These are phyloP conservation scores for Aspergillus neotritici DNA, from an alignment of 2,329 filamentous ascomycete species.

Conservation along the genomic window DNA sequence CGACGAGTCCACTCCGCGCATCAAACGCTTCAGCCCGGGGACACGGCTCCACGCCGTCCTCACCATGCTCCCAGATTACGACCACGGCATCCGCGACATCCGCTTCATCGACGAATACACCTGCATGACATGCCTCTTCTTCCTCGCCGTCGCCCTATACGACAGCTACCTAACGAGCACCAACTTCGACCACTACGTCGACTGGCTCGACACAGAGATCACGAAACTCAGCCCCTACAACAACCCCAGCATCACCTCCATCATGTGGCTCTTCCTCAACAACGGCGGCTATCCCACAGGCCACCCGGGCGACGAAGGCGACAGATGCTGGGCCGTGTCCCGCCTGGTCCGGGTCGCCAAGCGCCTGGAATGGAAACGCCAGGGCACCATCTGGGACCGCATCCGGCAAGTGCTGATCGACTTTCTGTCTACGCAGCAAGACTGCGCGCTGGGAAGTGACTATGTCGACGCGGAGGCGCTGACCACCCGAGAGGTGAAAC, in stretches of 20 bases:
- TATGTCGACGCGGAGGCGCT: constrained; percentile 17
- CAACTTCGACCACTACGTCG: constrained; percentile 24
- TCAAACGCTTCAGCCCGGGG: constrained; percentile 17
- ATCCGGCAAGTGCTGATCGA: constrained; percentile 21
- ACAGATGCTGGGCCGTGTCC: constrained; percentile 29
- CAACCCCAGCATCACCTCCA: constrained; percentile 25
- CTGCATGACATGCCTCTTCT: constrained; percentile 28
- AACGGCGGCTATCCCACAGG: constrained; percentile 23
- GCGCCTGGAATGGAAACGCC: constrained; percentile 26
- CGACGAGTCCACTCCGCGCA: constrained; percentile 2
- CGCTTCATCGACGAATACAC: constrained; percentile 31
- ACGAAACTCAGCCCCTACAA: constrained; percentile 18
- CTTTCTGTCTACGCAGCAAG: constrained; percentile 24
- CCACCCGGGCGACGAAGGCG: constrained; percentile 19
- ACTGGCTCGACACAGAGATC: constrained; percentile 24
- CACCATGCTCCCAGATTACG: constrained; percentile 27
- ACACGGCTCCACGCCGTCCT: constrained; percentile 24
- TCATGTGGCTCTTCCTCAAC: constrained; percentile 28
- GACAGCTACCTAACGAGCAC: constrained; percentile 22
- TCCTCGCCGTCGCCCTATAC: constrained; percentile 24
- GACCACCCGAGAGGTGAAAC: constrained; percentile 18
- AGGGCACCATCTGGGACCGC: constrained; percentile 24
- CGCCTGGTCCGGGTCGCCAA: constrained; percentile 29
- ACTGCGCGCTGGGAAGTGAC: constrained; percentile 24
- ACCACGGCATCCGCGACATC: constrained; percentile 28